Evolutionary conservation across 148 eudicot genomes (phyloP).

Genomic region (Rhododendron kiyosumense): DNA sequence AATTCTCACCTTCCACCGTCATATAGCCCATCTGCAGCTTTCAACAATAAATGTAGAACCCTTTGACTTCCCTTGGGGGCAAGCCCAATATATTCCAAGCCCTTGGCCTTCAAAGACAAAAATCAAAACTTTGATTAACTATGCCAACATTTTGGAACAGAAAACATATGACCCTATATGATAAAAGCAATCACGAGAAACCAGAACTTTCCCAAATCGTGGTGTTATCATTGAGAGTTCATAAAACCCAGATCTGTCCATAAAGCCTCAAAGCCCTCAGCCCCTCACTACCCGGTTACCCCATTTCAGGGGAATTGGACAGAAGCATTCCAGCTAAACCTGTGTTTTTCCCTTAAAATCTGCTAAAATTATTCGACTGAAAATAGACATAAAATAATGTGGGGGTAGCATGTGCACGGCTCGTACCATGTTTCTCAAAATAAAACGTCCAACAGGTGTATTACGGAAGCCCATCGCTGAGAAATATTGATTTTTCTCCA

Average conservation of each 20-base stretch:
- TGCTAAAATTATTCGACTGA: background rate
- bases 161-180: no score
- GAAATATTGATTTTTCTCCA: slow-evolving; percentile 59
- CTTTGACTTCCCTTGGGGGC: slow-evolving; percentile 93
- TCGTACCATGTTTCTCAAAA: slow-evolving; percentile 72
- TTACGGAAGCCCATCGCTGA: slow-evolving; percentile 73
- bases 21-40: slow-evolving; percentile 87
- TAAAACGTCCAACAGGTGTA: slow-evolving; percentile 77
- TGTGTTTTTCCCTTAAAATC: background rate
- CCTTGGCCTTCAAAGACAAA: slow-evolving; percentile 47
- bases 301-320: background rate
- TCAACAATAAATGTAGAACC: slow-evolving; percentile 76
- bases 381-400: background rate
- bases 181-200: background rate
- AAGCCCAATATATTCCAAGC: slow-evolving; percentile 65
- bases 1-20: slow-evolving; percentile 78
- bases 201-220: background rate
- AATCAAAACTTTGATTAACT: background rate
- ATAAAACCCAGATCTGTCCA: background rate
- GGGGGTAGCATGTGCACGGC: background rate
- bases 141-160: background rate
- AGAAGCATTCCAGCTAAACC: background rate
- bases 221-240: background rate
- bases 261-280: background rate
- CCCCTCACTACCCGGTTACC: background rate